phyloP scores from a whole-genome alignment of 306 rosid species.

The Vigna trinervia region DNA sequence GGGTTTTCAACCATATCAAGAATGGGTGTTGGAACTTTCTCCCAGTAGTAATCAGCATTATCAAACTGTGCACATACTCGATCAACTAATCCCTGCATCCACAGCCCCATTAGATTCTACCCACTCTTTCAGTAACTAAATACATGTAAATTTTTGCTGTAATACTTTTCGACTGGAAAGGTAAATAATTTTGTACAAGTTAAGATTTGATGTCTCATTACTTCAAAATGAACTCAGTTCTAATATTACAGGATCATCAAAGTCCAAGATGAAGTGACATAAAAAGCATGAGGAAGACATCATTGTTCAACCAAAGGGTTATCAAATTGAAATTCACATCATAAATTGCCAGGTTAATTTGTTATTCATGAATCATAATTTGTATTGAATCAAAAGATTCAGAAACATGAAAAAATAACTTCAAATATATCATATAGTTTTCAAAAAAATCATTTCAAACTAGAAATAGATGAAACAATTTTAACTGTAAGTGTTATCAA shows the following conservation, averaged over 20 bases:
- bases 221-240: slow-evolving; percentile 16
- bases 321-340: neutral
- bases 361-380: neutral
- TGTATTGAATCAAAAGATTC: neutral
- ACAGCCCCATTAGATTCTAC: slow-evolving; percentile 37
- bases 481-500: neutral
- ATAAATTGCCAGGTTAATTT: neutral
- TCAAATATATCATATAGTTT: neutral
- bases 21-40: slow-evolving; percentile 73
- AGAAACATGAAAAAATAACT: neutral
- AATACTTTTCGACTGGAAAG: slow-evolving; percentile 18
- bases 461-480: neutral
- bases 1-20: slow-evolving; percentile 88
- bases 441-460: too few species aligned
- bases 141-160: slow-evolving; percentile 7
- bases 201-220: neutral
- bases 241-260: slow-evolving; percentile 21
- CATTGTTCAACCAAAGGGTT: slow-evolving; percentile 11
- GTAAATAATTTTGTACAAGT: slow-evolving; percentile 24
- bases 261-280: neutral
- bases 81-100: slow-evolving; percentile 60
- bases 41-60: slow-evolving; percentile 67
- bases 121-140: slow-evolving; percentile 26
- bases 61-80: slow-evolving; percentile 62
- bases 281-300: neutral